These are phyloP conservation scores for Ailanthus altissimus DNA, from an alignment of 345 rosid species.

Conservation along the genomic window DNA sequence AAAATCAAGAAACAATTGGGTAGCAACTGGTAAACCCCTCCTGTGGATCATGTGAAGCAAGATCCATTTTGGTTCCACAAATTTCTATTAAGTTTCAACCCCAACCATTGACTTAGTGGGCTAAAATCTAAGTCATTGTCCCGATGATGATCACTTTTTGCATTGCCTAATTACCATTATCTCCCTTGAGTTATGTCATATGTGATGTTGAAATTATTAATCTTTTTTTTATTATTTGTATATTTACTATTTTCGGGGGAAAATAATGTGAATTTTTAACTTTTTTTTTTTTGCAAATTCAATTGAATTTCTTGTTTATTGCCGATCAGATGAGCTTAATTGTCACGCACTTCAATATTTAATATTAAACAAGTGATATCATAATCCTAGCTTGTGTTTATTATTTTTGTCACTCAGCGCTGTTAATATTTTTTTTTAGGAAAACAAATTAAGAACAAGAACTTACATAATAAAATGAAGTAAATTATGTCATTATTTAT, in stretches of 20 bases:
- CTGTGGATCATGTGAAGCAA: background rate
- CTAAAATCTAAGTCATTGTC: background rate
- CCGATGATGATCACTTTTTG: background rate
- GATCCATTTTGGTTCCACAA: background rate
- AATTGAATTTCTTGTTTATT: background rate
- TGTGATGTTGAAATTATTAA: no score
- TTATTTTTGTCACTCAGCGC: no score
- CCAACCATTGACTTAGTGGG: conserved; percentile 17
- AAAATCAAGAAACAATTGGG: background rate
- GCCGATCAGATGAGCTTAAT: background rate
- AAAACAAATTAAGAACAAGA: no score
- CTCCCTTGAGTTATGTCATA: background rate
- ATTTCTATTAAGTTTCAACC: background rate
- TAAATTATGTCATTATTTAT: no score
- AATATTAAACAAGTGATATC: no score
- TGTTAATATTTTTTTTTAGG: no score
- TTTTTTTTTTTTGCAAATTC: background rate
- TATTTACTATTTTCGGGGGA: no score
- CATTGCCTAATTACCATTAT: background rate
- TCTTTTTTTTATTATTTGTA: no score
- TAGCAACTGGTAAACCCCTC: background rate
- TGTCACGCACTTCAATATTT: no score
- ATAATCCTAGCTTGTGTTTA: no score
- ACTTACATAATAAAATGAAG: no score
- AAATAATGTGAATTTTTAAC: no score